phyloP scores from a whole-genome alignment of 495 filamentous ascomycete genomes.

The Penicillium angulare region DNA sequence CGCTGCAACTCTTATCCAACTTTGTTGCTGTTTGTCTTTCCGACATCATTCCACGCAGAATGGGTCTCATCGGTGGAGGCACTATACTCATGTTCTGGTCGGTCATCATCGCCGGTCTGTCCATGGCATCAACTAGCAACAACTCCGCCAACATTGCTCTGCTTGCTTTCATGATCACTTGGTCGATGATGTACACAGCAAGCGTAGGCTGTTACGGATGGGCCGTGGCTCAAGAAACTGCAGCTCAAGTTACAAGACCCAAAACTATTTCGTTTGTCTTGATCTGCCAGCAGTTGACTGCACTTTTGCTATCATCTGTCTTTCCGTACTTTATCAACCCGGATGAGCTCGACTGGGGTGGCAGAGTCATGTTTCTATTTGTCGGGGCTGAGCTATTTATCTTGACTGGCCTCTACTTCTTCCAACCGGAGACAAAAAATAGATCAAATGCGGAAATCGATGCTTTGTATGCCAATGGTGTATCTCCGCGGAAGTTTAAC shows the following conservation, averaged over 20 bases:
- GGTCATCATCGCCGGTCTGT: constrained; percentile 13
- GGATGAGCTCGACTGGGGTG: constrained; percentile 55
- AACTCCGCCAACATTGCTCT: constrained; percentile 9
- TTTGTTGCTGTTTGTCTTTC: neutral
- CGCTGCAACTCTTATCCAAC: constrained; percentile 9
- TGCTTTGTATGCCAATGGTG: constrained; percentile 4
- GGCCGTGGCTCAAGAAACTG: constrained; percentile 59
- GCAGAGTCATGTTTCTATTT: constrained; percentile 64
- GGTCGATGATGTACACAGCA: constrained; percentile 54
- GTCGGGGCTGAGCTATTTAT: constrained; percentile 13
- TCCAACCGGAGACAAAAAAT: constrained; percentile 14
- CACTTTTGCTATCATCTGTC: constrained; percentile 56
- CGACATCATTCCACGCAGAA: constrained; percentile 14
- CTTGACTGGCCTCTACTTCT: constrained; percentile 12
- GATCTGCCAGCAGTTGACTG: constrained; percentile 33
- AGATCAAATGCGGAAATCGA: constrained; percentile 10
- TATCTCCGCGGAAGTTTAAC: constrained; percentile 5
- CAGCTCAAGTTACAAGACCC: constrained; percentile 41
- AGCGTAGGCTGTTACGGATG: constrained; percentile 57
- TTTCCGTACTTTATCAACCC: constrained; percentile 65
- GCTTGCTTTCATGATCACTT: constrained; percentile 49
- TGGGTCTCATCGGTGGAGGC: constrained; percentile 13
- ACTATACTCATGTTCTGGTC: constrained; percentile 14
- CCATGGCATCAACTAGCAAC: constrained; percentile 10
- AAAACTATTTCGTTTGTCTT: constrained; percentile 15